A percentile compares a stretch with the other conserved stretches of the same genome.
These are phyloP conservation scores for Pyricularia sp. DNA, from an alignment of 2,329 filamentous ascomycete genomes.

Conservation along the genomic window DNA sequence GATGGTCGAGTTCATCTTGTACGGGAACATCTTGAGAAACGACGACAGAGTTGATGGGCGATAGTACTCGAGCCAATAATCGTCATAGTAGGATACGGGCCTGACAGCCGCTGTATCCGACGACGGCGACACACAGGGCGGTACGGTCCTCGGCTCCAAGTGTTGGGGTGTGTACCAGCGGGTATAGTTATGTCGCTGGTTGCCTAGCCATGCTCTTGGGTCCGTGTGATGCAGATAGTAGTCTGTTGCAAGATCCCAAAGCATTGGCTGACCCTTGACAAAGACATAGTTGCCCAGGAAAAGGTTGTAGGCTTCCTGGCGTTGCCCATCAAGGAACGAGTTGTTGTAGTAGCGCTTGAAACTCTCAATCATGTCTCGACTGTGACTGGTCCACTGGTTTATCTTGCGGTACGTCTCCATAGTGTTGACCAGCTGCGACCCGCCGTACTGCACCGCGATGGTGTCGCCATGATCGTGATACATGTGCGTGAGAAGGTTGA, in stretches of 20 bases:
- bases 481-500: slow-evolving; percentile 97
- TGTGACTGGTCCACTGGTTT: slow-evolving; percentile 97
- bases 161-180: slow-evolving; percentile 75
- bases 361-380: slow-evolving; percentile 96
- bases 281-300: slow-evolving; percentile 97
- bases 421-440: slow-evolving; percentile 94
- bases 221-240: slow-evolving; percentile 92
- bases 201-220: slow-evolving; percentile 60
- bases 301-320: slow-evolving; percentile 95
- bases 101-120: slow-evolving; percentile 15
- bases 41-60: slow-evolving; percentile 80
- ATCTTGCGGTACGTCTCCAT: slow-evolving; percentile 99
- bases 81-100: slow-evolving; percentile 61
- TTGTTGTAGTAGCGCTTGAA: slow-evolving; percentile 99
- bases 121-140: slow-evolving; percentile 42
- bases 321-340: slow-evolving; percentile 88
- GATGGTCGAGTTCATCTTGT: slow-evolving; percentile 82
- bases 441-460: slow-evolving; percentile 94
- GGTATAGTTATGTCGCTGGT: slow-evolving; percentile 59
- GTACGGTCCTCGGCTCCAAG: slow-evolving; percentile 55
- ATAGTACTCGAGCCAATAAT: slow-evolving; percentile 98
- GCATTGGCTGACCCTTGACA: slow-evolving; percentile 77
- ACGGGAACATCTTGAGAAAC: slow-evolving; percentile 85
- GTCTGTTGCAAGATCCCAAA: slow-evolving; percentile 92
- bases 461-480: slow-evolving; percentile 97